Evolutionary conservation across 176 grass and related monocot genomes (phyloP).

Genomic region (Phoenix roebelenii): DNA sequence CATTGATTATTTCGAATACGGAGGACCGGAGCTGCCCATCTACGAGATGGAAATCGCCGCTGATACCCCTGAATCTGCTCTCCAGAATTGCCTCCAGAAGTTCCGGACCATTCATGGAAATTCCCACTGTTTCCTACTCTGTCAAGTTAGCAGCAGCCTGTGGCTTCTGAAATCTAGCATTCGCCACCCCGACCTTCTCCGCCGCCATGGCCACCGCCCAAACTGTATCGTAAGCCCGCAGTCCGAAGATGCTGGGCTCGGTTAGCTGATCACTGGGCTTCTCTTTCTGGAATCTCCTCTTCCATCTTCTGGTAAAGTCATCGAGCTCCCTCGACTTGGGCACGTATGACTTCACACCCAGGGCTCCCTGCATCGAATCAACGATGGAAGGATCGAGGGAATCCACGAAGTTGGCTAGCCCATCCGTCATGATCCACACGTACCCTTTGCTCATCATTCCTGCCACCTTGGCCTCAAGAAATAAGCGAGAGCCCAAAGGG

Average conservation of each 20-base stretch:
- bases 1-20: constrained; percentile 52
- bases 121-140: constrained; percentile 17
- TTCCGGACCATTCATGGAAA: constrained; percentile 20
- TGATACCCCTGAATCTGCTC: constrained; percentile 25
- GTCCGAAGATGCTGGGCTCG: constrained; percentile 17
- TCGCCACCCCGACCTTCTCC: constrained; percentile 21
- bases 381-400: constrained; percentile 23
- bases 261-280: constrained; percentile 1
- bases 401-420: constrained; percentile 23
- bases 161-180: neutral
- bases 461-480: constrained; percentile 29
- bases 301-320: constrained; percentile 40
- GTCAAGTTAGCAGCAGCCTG: neutral
- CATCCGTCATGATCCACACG: constrained; percentile 52
- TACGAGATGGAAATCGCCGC: constrained; percentile 35
- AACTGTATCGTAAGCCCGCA: constrained; percentile 47
- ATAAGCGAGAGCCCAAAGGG: constrained; percentile 21
- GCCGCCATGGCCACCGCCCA: constrained; percentile 55
- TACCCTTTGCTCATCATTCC: constrained; percentile 45
- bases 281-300: constrained; percentile 17
- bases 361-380: constrained; percentile 30
- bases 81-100: constrained; percentile 27
- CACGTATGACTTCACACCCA: constrained; percentile 30
- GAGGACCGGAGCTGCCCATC: constrained; percentile 23
- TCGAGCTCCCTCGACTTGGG: constrained; percentile 12